Evolutionary conservation across 441 rosid genomes (phyloP), one percentile per base, ranked within the genome.

Genomic region (Corymbia citriodora): DNA sequence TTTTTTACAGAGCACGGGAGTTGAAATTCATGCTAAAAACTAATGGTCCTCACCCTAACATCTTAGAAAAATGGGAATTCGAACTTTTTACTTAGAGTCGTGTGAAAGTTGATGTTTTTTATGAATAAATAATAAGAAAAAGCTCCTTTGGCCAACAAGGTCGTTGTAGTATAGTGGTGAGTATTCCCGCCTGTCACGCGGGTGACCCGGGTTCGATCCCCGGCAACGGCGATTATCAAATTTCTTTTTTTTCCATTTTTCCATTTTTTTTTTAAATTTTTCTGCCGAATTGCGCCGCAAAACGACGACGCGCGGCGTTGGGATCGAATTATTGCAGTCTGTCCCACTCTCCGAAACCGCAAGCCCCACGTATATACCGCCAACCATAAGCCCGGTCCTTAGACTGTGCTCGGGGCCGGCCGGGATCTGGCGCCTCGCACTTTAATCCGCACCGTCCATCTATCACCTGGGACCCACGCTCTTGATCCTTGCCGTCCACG

Each of bases 121-220:
- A 29, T 5, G 72, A 63, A 4, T 40, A 40, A 40, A 40, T 40
- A 4, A 5, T 40, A 40, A 4, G 4, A 29, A 6, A 4, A 29
- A 63, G 65, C 5, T 14, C 14, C 10, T 0, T 0, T 0, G 1
- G 0, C 1, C 53, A 12, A 12, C 10, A 0, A 0, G 0, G 89
- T 88, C 89, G 89, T 88, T 88, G 89, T 88, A 88, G 89, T 88
- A 88, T 88, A 88, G 89, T 88, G 89, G 89, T 88, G 0, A 88
- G 89, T 88, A 88, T 88, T 61, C 89, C 89, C 89, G 89, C 89
- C 89, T 88, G 89, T 88, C 89, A 88, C 89, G 89, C 89, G 89
- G 89, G 89, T 65, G 83, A 88, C 89, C 89, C 89, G 89, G 89
- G 89, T 88, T 88, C 89, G 89, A 88, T 88, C 89, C 89, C 89